A percentile compares a stretch with the other conserved stretches of the same genome.
Conservation (phyloP, 2,329 filamentous ascomycete species). For the Botrytis galanthina region DNA sequence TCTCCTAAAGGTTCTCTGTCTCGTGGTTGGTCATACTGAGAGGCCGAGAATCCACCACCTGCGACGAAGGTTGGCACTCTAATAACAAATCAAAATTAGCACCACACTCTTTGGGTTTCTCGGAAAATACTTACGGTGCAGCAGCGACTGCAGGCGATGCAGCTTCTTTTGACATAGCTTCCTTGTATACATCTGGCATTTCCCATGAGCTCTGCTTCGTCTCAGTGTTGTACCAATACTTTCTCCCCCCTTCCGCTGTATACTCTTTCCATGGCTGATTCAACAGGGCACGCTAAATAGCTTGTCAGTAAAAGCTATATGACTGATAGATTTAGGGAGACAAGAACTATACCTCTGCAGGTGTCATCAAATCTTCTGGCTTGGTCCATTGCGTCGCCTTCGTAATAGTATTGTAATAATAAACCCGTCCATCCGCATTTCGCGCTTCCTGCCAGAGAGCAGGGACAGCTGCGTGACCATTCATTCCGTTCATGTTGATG, state of each 20-base stretch:
- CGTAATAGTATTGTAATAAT: conserved; percentile 86
- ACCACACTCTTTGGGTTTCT: neutral
- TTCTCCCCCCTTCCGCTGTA: conserved; percentile 77
- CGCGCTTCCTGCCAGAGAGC: conserved; percentile 77
- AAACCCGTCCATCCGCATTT: conserved; percentile 76
- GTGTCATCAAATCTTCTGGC: conserved; percentile 82
- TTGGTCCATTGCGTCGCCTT: conserved; percentile 94
- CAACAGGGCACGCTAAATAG: conserved; percentile 67
- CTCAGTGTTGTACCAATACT: conserved; percentile 95
- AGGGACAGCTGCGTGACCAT: conserved; percentile 41
- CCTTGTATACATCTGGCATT: conserved; percentile 81
- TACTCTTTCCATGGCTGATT: conserved; percentile 93
- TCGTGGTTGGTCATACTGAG: conserved; percentile 38
- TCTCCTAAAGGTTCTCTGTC: conserved; percentile 48
- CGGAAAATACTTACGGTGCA: conserved; percentile 44
- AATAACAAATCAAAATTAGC: conserved; percentile 23
- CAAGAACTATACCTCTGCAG: conserved; percentile 63
- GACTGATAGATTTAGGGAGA: conserved; percentile 26
- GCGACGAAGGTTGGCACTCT: conserved; percentile 44
- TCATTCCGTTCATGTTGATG: conserved; percentile 34
- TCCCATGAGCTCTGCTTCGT: conserved; percentile 93
- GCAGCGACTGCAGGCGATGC: conserved; percentile 42
- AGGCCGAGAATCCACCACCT: conserved; percentile 41
- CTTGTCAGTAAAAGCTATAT: conserved; percentile 20
- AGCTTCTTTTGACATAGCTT: conserved; percentile 62